phyloP scores from a whole-genome alignment of 139 green algal species.

The Nannochloris sp. region DNA sequence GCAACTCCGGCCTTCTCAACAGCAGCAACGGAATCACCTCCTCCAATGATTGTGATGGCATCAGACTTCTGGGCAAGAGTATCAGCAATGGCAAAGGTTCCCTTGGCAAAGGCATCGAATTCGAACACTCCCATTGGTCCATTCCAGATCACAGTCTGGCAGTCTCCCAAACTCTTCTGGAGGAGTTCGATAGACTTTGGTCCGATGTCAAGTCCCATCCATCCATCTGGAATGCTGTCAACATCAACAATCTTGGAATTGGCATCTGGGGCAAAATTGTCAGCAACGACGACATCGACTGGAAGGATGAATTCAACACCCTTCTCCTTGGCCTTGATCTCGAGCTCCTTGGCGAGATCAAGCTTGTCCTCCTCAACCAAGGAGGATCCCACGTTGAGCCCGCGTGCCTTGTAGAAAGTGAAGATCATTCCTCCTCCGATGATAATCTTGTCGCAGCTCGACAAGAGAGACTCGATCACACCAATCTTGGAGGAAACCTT shows the following conservation, averaged over 20 bases:
- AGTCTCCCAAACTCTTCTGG: conserved; percentile 66
- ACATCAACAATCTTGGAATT: conserved; percentile 67
- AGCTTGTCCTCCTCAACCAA: conserved; percentile 99
- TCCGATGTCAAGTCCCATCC: conserved; percentile 97
- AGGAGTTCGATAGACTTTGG: conserved; percentile 82
- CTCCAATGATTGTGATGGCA: conserved; percentile 76
- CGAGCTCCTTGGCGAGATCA: conserved; percentile 88
- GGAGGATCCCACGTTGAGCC: conserved; percentile 71
- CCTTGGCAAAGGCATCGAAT: conserved; percentile 85
- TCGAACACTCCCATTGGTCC: conserved; percentile 93
- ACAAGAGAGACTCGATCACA: conserved; percentile 93
- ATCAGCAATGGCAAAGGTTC: conserved; percentile 84
- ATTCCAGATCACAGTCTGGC: conserved; percentile 98
- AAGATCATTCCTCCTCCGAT: conserved; percentile 94
- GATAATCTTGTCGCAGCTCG: conserved; percentile 93
- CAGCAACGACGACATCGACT: conserved; percentile 84
- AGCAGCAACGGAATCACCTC: conserved; percentile 93
- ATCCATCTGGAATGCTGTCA: conserved; percentile 86
- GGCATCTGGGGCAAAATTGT: conserved; percentile 91
- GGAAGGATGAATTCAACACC: conserved; percentile 91
- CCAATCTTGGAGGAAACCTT: conserved; percentile 99
- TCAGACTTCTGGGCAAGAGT: conserved; percentile 74
- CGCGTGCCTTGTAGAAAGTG: conserved; percentile 98
- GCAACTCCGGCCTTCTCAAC: conserved; percentile 92
- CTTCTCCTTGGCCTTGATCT: conserved; percentile 74